phyloP scores from a whole-genome alignment of 108 stramenopile species.

The Skeletonema grethae region DNA sequence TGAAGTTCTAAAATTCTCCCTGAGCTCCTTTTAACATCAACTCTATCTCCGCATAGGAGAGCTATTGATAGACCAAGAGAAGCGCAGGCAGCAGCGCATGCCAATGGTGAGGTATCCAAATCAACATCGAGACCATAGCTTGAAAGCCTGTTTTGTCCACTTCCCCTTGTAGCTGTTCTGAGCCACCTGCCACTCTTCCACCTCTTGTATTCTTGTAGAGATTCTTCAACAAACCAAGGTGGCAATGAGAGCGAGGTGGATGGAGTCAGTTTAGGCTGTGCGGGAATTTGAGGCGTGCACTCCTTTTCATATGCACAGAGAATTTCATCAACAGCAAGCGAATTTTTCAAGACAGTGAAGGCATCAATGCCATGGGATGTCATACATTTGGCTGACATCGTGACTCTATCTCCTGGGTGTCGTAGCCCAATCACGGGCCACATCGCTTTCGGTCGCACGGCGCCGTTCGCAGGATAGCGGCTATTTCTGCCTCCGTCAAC shows the following conservation, averaged over 20 bases:
- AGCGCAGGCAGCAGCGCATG: slow-evolving; percentile 84
- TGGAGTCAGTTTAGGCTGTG: background rate
- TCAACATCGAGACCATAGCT: slow-evolving; percentile 71
- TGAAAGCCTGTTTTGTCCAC: slow-evolving; percentile 63
- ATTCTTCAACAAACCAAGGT: slow-evolving; percentile 73
- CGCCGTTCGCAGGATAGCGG: slow-evolving; percentile 75
- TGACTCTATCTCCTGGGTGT: slow-evolving; percentile 91
- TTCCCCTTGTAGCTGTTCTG: slow-evolving; percentile 62
- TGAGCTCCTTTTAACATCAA: slow-evolving; percentile 77
- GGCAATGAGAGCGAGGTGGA: slow-evolving; percentile 37
- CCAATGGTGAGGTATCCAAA: slow-evolving; percentile 71
- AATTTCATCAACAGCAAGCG: slow-evolving; percentile 74
- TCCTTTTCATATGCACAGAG: slow-evolving; percentile 47
- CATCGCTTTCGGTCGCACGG: slow-evolving; percentile 73
- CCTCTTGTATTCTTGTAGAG: slow-evolving; percentile 63
- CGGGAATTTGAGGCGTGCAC: background rate
- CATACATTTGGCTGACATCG: slow-evolving; percentile 84
- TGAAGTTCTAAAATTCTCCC: slow-evolving; percentile 85
- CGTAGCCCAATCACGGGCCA: slow-evolving; percentile 95
- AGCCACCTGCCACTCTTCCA: slow-evolving; percentile 61
- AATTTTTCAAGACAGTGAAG: slow-evolving; percentile 54
- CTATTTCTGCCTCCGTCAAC: slow-evolving; percentile 68
- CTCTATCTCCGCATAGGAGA: slow-evolving; percentile 85
- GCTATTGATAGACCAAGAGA: slow-evolving; percentile 70
- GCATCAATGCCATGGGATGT: slow-evolving; percentile 79